Conservation (phyloP, 495 filamentous ascomycete species). For the Coniosporium apollinis region DNA sequence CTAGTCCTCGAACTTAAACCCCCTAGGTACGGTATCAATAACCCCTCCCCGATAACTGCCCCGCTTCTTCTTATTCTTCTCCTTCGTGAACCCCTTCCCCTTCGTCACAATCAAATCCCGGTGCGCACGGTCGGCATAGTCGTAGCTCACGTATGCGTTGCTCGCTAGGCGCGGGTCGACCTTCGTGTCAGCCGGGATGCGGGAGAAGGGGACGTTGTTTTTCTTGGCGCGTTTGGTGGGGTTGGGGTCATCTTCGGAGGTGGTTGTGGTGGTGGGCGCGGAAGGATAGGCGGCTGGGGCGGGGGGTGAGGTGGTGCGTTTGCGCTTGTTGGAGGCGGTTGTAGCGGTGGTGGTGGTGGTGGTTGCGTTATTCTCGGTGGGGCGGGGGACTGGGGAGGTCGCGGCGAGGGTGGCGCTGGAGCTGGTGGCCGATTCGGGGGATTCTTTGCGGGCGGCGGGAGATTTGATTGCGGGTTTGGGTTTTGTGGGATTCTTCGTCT, state of each 20-base stretch:
- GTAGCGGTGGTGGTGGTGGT: no score
- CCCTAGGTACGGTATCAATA: conserved; percentile 45
- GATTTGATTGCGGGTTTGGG: background rate
- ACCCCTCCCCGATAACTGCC: conserved; percentile 74
- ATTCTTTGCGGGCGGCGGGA: no score
- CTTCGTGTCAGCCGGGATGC: conserved; percentile 38
- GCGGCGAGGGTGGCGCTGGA: conserved; percentile 3
- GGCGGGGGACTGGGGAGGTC: conserved; percentile 1
- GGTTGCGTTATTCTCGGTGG: conserved; percentile 4
- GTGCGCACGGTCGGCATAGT: conserved; percentile 76
- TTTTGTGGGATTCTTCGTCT: conserved; percentile 3
- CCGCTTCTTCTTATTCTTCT: conserved; percentile 96
- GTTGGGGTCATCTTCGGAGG: conserved; percentile 15
- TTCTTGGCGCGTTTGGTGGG: conserved; percentile 29
- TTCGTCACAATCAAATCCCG: conserved; percentile 76
- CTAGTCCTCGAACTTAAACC: conserved; percentile 21
- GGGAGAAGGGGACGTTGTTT: conserved; percentile 43
- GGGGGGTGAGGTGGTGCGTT: no score
- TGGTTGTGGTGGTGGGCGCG: conserved; percentile 16
- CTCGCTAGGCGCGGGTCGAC: conserved; percentile 44
- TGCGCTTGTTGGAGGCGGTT: no score
- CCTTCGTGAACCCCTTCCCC: conserved; percentile 97
- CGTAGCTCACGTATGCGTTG: conserved; percentile 66
- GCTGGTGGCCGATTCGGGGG: conserved; percentile 1
- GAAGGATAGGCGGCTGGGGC: conserved; percentile 9